Conservation (phyloP, 2,329 filamentous ascomycete genomes). For the Colletotrichum salicis region DNA sequence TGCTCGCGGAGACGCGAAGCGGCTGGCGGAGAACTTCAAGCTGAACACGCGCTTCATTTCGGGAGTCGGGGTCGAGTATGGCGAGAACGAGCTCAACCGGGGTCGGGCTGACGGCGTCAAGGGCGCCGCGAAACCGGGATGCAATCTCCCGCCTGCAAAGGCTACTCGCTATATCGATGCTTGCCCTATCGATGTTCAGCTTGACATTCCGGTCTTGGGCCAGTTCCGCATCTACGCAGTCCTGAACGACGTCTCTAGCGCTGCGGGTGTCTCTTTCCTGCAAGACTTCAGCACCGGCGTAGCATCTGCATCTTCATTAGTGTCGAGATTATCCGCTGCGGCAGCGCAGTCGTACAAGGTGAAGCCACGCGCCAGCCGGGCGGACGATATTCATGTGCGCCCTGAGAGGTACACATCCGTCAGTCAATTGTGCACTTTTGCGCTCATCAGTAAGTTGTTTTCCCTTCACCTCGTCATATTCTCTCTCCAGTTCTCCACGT, state of each 20-base stretch:
- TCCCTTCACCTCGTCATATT: background rate
- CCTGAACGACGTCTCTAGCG: slow-evolving; percentile 64
- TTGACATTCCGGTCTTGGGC: slow-evolving; percentile 80
- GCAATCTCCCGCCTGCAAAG: slow-evolving; percentile 72
- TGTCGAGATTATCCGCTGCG: slow-evolving; percentile 67
- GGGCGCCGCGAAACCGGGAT: slow-evolving; percentile 63
- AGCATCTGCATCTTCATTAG: slow-evolving; percentile 60
- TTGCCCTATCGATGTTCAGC: slow-evolving; percentile 80
- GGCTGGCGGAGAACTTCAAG: slow-evolving; percentile 74
- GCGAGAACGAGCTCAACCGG: slow-evolving; percentile 61
- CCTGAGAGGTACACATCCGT: slow-evolving; percentile 75
- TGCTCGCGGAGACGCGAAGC: slow-evolving; percentile 69
- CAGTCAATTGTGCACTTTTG: slow-evolving; percentile 68
- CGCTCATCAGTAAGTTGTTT: slow-evolving; percentile 67
- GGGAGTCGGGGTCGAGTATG: slow-evolving; percentile 73
- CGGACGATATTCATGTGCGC: slow-evolving; percentile 73
- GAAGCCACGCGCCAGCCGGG: slow-evolving; percentile 59
- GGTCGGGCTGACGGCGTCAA: slow-evolving; percentile 50
- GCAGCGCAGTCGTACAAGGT: slow-evolving; percentile 70
- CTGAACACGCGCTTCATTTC: slow-evolving; percentile 79
- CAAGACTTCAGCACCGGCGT: slow-evolving; percentile 66
- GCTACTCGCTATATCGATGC: slow-evolving; percentile 80
- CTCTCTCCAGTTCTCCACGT: background rate
- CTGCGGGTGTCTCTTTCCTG: slow-evolving; percentile 64
- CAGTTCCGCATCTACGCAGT: slow-evolving; percentile 82